Conservation (phyloP, 768 basidiomycete species). For the Boletus fagicola region DNA sequence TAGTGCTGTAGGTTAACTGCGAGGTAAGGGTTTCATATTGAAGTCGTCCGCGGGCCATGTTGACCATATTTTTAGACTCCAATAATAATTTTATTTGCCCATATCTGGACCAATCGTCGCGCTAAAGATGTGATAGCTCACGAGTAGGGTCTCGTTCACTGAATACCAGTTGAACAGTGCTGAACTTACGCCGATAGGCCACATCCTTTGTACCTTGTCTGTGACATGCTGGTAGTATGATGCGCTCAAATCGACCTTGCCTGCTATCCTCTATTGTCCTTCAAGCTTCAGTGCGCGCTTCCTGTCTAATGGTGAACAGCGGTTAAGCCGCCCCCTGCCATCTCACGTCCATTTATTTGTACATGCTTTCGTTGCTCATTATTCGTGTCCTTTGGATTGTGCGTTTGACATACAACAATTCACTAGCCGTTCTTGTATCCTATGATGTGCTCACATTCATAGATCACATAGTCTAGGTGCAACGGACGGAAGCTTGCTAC, state of each 20-base stretch:
- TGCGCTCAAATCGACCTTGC: neutral
- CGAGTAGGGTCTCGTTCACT: constrained; percentile 3
- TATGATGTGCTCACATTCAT: neutral
- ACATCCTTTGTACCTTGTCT: neutral
- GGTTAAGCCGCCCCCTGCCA: neutral
- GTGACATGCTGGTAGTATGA: neutral
- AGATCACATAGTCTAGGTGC: neutral
- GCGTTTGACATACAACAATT: neutral
- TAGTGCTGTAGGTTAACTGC: constrained; percentile 20
- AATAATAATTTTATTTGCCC: constrained; percentile 11
- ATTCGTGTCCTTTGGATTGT: neutral
- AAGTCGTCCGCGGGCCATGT: neutral
- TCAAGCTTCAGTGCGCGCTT: neutral
- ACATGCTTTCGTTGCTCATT: neutral
- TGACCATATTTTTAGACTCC: constrained; percentile 13
- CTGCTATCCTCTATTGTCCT: neutral
- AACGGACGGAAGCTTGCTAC: neutral
- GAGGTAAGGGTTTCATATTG: constrained; percentile 16
- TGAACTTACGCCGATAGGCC: constrained; percentile 1
- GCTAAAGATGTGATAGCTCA: neutral
- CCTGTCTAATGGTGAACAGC: neutral
- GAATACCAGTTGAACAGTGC: neutral
- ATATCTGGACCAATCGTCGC: neutral
- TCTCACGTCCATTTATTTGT: no score
- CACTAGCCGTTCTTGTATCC: neutral